phyloP scores from a whole-genome alignment of 2,329 filamentous ascomycete species.

The Sordariomycetes sp. region DNA sequence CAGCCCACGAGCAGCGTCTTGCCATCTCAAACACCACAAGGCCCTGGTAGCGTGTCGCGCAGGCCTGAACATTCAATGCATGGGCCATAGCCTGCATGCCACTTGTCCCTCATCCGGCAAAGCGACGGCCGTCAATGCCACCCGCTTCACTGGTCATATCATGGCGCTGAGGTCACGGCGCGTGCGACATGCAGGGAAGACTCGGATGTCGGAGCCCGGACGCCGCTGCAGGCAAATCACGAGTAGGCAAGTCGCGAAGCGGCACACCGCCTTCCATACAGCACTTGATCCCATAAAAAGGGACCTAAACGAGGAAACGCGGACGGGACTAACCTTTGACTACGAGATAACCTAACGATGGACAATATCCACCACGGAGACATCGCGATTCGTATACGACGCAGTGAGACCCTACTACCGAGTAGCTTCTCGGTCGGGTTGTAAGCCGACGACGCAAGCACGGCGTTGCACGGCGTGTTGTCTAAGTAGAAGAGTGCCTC shows the following conservation, averaged over 20 bases:
- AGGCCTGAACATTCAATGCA: background rate
- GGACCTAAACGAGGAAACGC: background rate
- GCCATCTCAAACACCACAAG: background rate
- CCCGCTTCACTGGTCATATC: background rate
- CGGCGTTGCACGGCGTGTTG: background rate
- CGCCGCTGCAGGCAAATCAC: background rate
- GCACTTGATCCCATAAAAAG: background rate
- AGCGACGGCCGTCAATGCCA: background rate
- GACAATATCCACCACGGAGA: background rate
- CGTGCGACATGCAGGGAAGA: background rate
- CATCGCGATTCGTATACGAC: background rate
- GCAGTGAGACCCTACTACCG: background rate
- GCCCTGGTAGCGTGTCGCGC: background rate
- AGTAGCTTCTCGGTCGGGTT: background rate
- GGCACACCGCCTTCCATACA: background rate
- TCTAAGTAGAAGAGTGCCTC: background rate
- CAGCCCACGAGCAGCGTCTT: background rate
- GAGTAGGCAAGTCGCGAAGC: background rate
- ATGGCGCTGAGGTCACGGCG: background rate
- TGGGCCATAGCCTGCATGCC: background rate
- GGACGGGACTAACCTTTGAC: background rate
- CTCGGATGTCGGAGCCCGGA: background rate
- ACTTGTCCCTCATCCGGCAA: too few relatives aligned
- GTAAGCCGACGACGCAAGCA: background rate
- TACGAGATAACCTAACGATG: background rate